Conservation (phyloP, 108 stramenopile genomes). For the Fragilaria radians region DNA sequence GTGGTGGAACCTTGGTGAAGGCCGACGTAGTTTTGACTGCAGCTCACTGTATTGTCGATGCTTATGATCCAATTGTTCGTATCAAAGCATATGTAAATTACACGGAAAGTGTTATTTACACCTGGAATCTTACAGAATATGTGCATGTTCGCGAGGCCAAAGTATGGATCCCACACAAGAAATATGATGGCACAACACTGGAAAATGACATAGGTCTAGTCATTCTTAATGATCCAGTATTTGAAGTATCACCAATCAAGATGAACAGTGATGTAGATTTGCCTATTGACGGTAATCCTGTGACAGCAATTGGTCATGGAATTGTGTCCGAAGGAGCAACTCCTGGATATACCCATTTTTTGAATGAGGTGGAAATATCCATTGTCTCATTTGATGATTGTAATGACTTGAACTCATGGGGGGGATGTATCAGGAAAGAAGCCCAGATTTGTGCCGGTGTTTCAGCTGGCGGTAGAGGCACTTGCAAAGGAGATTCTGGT, state of each 20-base stretch:
- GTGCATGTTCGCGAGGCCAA: background rate
- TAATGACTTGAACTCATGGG: slow-evolving; percentile 1
- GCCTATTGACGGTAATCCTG: background rate
- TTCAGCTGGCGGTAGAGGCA: too few relatives aligned
- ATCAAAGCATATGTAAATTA: background rate
- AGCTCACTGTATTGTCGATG: background rate
- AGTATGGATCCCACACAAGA: background rate
- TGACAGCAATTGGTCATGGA: background rate
- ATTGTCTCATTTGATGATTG: background rate
- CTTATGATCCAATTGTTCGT: background rate
- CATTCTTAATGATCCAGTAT: background rate
- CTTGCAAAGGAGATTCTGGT: too few relatives aligned
- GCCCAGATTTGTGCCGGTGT: slow-evolving; percentile 34
- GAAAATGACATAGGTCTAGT: background rate
- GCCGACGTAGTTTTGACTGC: background rate
- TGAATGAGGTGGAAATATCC: background rate
- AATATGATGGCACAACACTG: too few relatives aligned
- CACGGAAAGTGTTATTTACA: too few relatives aligned
- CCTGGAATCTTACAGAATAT: too few relatives aligned
- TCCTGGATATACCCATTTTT: background rate
- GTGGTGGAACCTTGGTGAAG: background rate
- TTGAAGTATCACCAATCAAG: background rate
- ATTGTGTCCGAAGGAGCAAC: background rate
- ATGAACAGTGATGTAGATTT: background rate
- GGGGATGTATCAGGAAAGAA: slow-evolving; percentile 4